Base-by-base conservation (phyloP, 2,329 filamentous ascomycete species). In the Hypoxylon sp. region DNA sequence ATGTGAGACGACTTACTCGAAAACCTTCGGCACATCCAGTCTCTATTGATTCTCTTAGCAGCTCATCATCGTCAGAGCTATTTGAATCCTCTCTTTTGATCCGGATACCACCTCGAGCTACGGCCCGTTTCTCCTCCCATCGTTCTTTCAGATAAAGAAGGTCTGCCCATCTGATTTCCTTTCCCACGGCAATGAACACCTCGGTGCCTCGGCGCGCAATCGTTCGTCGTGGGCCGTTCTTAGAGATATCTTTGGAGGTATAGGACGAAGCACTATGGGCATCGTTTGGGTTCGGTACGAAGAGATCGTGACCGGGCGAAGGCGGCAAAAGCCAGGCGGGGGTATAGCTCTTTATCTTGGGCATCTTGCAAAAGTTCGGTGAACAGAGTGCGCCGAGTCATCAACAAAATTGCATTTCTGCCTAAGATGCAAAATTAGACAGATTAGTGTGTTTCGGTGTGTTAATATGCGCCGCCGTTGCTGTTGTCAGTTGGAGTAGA, bases 101-200 rank as follows among this genome's bases (percentile, higher is more conserved):
- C 30, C 80, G 80, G 46, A 74, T 63, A 17, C 76, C 75, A 14
- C 77, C 76, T n/a, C 75, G 76, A 51, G 77, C 76, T 43, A 75
- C 65, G 34, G 77, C 77, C 43, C 75, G 75, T 59, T 80, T 81
- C 28, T 83, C 76, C 60, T 83, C 81, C 80, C 82, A 86, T 57
- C 78, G 76, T 67, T 90, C 92, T 82, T 97, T 97, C 75, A 98
- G 79, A 65, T 90, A 88, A 56, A 89, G 88, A 60, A 99, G 82
- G 80, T 97, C 93, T 9, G 92, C 91, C 94, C 96, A 99, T 79
- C 94, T 87, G 67, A 99, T 91, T 79, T 98, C 93, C 74, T 91
- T 94, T 52, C 94, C 94, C 43, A 92, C 90, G 19, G 94, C 94
- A 11, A 93, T 90, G 77, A 98, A 98, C 9, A 98, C 83, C 75